Evolutionary conservation across 768 basidiomycete genomes (phyloP).

Genomic region (Paxillus rubicundulus): DNA sequence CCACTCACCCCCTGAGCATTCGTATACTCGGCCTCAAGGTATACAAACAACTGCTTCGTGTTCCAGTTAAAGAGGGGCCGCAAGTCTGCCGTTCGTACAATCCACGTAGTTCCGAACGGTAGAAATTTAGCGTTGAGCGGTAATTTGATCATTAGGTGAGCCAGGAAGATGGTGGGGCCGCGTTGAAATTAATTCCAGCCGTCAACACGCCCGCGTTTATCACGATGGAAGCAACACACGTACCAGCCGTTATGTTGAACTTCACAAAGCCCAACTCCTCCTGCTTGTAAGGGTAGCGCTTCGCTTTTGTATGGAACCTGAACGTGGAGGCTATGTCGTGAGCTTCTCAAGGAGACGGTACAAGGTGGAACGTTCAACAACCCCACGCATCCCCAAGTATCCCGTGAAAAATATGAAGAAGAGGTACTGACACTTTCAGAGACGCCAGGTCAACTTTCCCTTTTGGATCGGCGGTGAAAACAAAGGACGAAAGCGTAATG

Average conservation of each 20-base stretch:
- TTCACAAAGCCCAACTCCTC: constrained; percentile 79
- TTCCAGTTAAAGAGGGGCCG: constrained; percentile 90
- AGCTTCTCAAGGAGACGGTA: constrained; percentile 13
- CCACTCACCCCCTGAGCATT: constrained; percentile 66
- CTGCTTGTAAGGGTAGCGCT: constrained; percentile 55
- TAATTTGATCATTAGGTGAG: constrained; percentile 15
- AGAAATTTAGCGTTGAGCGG: constrained; percentile 7
- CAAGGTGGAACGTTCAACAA: constrained; percentile 2
- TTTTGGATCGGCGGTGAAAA: constrained; percentile 57
- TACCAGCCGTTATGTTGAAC: constrained; percentile 81
- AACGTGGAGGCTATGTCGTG: constrained; percentile 3
- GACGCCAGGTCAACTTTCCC: constrained; percentile 58
- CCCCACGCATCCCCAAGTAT: constrained; percentile 5
- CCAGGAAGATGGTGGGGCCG: constrained; percentile 10
- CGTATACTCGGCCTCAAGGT: constrained; percentile 81
- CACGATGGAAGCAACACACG: constrained; percentile 32
- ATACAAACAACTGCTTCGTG: constrained; percentile 92
- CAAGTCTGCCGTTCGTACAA: constrained; percentile 51
- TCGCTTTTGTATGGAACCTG: constrained; percentile 48
- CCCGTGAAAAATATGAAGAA: neutral
- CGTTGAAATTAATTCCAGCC: constrained; percentile 24
- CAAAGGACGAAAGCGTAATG: constrained; percentile 71
- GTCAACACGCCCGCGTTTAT: constrained; percentile 20
- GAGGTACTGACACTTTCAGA: constrained; percentile 71
- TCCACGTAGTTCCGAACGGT: neutral